Evolutionary conservation across 441 rosid genomes (phyloP).

Genomic region (Pelargonium myrrhifolium): DNA sequence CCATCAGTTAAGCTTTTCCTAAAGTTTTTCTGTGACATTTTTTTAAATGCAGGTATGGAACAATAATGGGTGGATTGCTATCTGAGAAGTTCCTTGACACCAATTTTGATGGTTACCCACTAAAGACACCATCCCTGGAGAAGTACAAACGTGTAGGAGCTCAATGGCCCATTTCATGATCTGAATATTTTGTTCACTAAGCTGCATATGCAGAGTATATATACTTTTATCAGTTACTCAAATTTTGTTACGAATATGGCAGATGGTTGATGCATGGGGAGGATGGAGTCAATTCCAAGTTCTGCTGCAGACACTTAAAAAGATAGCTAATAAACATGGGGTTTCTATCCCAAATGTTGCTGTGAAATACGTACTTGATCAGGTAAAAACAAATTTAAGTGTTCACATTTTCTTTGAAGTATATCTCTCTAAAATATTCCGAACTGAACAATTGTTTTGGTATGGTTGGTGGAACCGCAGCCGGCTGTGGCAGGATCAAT

Average conservation of each 20-base stretch:
- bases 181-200: background rate
- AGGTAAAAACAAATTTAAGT: slow-evolving; percentile 32
- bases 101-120: slow-evolving; percentile 66
- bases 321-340: slow-evolving; percentile 68
- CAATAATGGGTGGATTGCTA: slow-evolving; percentile 90
- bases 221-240: background rate
- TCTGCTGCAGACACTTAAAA: slow-evolving; percentile 63
- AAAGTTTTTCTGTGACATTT: slow-evolving; percentile 13
- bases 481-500: slow-evolving; percentile 28
- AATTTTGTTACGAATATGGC: slow-evolving; percentile 16
- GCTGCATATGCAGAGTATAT: background rate
- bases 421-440: background rate
- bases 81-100: slow-evolving; percentile 91
- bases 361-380: slow-evolving; percentile 73
- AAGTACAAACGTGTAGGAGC: slow-evolving; percentile 73
- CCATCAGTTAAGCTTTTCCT: slow-evolving; percentile 10
- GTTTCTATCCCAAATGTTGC: slow-evolving; percentile 88
- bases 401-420: background rate
- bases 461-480: slow-evolving; percentile 16
- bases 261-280: slow-evolving; percentile 99
- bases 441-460: slow-evolving; percentile 10
- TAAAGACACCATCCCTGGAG: slow-evolving; percentile 82
- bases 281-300: slow-evolving; percentile 86
- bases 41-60: slow-evolving; percentile 60
- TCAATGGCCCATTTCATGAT: background rate